Evolutionary conservation across 768 basidiomycete species (phyloP).

Genomic region (Naematelia encephala): DNA sequence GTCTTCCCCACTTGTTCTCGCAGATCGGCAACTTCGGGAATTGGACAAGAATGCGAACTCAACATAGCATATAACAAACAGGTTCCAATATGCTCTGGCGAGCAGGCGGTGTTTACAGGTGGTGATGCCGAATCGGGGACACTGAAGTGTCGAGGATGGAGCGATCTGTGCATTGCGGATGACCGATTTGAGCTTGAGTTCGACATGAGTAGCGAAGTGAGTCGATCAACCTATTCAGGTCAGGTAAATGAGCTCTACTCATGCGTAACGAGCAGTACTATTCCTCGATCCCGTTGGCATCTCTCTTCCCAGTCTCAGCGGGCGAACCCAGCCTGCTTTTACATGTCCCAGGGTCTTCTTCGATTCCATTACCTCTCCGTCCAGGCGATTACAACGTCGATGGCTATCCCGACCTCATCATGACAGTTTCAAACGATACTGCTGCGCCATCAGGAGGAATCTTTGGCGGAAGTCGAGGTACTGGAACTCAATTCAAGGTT

Average conservation of each 20-base stretch:
- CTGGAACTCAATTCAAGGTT: conserved; percentile 42
- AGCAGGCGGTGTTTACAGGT: conserved; percentile 50
- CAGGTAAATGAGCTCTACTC: background rate
- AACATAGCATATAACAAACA: conserved; percentile 94
- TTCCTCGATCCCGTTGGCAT: conserved; percentile 60
- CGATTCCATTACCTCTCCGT: conserved; percentile 71
- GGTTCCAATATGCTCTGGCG: conserved; percentile 68
- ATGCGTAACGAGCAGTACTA: background rate
- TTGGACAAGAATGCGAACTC: conserved; percentile 72
- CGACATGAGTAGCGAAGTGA: conserved; percentile 49
- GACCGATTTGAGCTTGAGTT: conserved; percentile 74
- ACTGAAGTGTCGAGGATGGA: conserved; percentile 67
- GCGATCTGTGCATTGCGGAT: conserved; percentile 78
- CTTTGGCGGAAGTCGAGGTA: conserved; percentile 32
- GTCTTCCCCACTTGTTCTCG: conserved; percentile 78
- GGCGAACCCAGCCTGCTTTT: conserved; percentile 55
- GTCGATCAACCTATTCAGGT: conserved; percentile 32
- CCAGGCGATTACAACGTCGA: conserved; percentile 89
- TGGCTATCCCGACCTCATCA: conserved; percentile 84
- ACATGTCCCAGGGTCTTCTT: conserved; percentile 67
- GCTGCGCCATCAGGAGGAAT: conserved; percentile 49
- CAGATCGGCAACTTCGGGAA: conserved; percentile 65
- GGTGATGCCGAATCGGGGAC: conserved; percentile 54
- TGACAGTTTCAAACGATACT: conserved; percentile 55
- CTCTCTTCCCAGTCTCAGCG: conserved; percentile 56